Evolutionary conservation across 768 basidiomycete genomes (phyloP).

Genomic region (Leccinum subgranulosum): DNA sequence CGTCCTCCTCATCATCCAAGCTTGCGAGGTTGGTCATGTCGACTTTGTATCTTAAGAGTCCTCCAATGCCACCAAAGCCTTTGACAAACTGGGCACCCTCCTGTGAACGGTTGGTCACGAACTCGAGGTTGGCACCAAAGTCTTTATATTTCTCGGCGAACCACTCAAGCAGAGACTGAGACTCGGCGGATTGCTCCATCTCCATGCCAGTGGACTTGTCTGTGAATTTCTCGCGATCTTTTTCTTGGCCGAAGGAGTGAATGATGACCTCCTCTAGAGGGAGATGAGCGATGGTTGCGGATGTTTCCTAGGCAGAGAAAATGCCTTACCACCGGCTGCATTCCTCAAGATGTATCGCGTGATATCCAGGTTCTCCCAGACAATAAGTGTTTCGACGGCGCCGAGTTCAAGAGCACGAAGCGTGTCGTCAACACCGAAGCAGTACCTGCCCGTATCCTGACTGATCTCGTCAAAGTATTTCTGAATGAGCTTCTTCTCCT

Average conservation of each 20-base stretch:
- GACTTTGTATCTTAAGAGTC: slow-evolving; percentile 94
- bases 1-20: slow-evolving; percentile 77
- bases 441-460: slow-evolving; percentile 93
- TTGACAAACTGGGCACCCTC: slow-evolving; percentile 98
- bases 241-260: slow-evolving; percentile 81
- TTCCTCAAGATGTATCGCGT: slow-evolving; percentile 87
- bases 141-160: slow-evolving; percentile 98
- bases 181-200: slow-evolving; percentile 88
- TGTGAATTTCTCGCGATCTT: slow-evolving; percentile 90
- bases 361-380: slow-evolving; percentile 97
- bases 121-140: slow-evolving; percentile 93
- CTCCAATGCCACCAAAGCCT: slow-evolving; percentile 98
- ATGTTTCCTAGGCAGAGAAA: neutral
- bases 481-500: slow-evolving; percentile 97
- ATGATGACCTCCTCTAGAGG: slow-evolving; percentile 76
- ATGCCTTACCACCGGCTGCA: slow-evolving; percentile 74
- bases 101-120: slow-evolving; percentile 94
- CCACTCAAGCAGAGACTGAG: slow-evolving; percentile 93
- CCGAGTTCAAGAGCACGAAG: slow-evolving; percentile 95
- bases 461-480: slow-evolving; percentile 99
- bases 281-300: neutral
- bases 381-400: slow-evolving; percentile 94
- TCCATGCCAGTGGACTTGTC: slow-evolving; percentile 94
- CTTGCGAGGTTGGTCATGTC: slow-evolving; percentile 82
- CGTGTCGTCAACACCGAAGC: slow-evolving; percentile 97